Percentiles rank a stretch among this genome's conserved stretches.
These are phyloP conservation scores for Thraustotheca clavata DNA, from an alignment of 352 stramenopile genomes.

Conservation along the genomic window DNA sequence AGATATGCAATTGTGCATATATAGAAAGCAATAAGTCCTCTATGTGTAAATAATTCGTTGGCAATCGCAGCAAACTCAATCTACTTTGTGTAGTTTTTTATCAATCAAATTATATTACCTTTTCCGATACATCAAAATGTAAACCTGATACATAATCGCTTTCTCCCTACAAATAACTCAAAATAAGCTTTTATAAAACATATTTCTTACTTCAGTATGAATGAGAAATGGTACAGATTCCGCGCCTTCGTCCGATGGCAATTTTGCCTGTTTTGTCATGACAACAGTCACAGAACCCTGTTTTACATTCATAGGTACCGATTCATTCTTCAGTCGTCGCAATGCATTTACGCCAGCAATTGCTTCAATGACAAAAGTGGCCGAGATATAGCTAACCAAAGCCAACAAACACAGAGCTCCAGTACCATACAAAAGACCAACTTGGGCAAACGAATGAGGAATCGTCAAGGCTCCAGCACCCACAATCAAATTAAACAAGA, in stretches of 20 bases:
- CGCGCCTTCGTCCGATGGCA: slow-evolving; percentile 1
- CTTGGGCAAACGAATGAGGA: slow-evolving; percentile 75
- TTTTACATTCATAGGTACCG: background rate
- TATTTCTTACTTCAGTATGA: slow-evolving; percentile 3
- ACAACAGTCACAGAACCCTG: background rate
- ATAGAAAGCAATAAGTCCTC: slow-evolving; percentile 70
- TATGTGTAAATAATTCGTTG: slow-evolving; percentile 56
- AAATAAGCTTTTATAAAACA: background rate
- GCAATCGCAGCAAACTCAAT: slow-evolving; percentile 82
- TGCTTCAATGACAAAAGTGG: slow-evolving; percentile 79
- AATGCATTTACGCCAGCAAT: slow-evolving; percentile 78
- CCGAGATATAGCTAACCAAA: slow-evolving; percentile 67
- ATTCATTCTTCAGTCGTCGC: background rate
- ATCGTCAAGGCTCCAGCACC: slow-evolving; percentile 80
- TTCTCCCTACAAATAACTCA: slow-evolving; percentile 6
- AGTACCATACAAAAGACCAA: slow-evolving; percentile 68
- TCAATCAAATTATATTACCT: background rate
- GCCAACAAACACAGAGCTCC: slow-evolving; percentile 48
- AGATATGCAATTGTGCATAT: slow-evolving; percentile 73
- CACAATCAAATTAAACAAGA: slow-evolving; percentile 88
- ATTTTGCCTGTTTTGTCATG: background rate
- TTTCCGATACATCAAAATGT: slow-evolving; percentile 19
- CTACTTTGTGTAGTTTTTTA: slow-evolving; percentile 26
- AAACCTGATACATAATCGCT: slow-evolving; percentile 17
- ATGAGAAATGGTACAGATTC: slow-evolving; percentile 16